Evolutionary conservation across 768 basidiomycete species (phyloP), one percentile per base, ranked within the genome.

Genomic region (Mycena leptocephala): DNA sequence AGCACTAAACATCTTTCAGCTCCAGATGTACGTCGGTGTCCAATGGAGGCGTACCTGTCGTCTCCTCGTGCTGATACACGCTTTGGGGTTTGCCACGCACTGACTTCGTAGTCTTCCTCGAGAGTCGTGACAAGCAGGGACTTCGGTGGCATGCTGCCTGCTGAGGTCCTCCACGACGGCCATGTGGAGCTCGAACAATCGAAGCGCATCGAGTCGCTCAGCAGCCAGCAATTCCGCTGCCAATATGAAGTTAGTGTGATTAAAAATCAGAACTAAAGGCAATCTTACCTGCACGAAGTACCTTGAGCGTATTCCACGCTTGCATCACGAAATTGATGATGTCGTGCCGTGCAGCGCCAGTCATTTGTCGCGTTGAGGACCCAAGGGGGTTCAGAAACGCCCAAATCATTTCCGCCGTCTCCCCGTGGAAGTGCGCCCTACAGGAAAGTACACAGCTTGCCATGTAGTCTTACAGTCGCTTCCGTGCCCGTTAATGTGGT

Each of bases 361-460:
- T 73, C 65, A 67, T 74, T 74, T 74, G 73, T 0, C 73, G 65
- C 28, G 73, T 68, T 7, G 66, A 74, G 2, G 73, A 58, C 7
- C 73, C 73, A 5, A 73, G 58, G 20, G 56, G 30, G 43, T 74
- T 74, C 53, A 74, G 46, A 30, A 73, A 74, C 3, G 66, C 73
- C 73, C 73, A 74, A 26, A 74, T 18, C 39, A 62, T n/a, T 56
- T 74, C 73, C 5, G 65, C 73, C 22, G 73, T 61, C 73, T 74
- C 66, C 43, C 73, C 73, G 33, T 74, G 66, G 51, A 74, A 74
- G 39, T 74, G 73, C 13, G 64, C 55, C n/a, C 73, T 8, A 48
- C 73, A 74, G 5, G 65, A 53, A 68, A 67, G 26, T 74, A 74
- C 5, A 74, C 73, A 0, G 73, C 56, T 28, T 74, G 73, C 73